Conservation (phyloP, 768 basidiomycete species). For the Phylloporus rhodoxanthus region DNA sequence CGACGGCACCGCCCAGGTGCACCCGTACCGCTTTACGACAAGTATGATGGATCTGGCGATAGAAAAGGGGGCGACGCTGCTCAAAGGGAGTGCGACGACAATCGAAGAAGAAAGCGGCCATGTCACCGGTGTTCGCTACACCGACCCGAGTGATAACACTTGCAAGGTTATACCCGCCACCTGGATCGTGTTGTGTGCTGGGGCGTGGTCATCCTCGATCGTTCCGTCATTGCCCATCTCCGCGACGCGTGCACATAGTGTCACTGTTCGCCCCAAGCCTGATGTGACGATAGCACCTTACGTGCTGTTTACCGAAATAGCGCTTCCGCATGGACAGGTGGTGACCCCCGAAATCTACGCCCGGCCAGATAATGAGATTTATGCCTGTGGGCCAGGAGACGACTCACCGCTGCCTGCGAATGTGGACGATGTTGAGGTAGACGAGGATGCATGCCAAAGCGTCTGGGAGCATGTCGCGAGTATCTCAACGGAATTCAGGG, state of each 20-base stretch:
- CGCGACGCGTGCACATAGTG: constrained; percentile 68
- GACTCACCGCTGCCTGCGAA: constrained; percentile 58
- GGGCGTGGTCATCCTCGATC: constrained; percentile 75
- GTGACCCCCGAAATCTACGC: constrained; percentile 68
- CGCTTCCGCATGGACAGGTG: constrained; percentile 26
- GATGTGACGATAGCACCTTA: constrained; percentile 56
- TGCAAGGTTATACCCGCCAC: constrained; percentile 47
- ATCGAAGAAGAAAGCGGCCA: constrained; percentile 39
- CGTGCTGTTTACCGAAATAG: constrained; percentile 78
- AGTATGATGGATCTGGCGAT: constrained; percentile 64
- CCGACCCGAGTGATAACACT: constrained; percentile 18
- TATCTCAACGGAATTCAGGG: constrained; percentile 52
- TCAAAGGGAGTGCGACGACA: constrained; percentile 41
- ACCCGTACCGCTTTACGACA: constrained; percentile 68
- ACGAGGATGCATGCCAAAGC: constrained; percentile 48
- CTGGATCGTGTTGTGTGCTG: constrained; percentile 73
- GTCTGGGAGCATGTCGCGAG: constrained; percentile 53
- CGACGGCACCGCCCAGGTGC: constrained; percentile 65
- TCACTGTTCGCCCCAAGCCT: constrained; percentile 51
- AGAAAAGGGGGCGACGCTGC: constrained; percentile 45
- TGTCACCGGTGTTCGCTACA: constrained; percentile 45
- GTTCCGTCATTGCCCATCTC: constrained; percentile 51
- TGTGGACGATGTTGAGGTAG: constrained; percentile 68
- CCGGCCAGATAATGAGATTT: constrained; percentile 62
- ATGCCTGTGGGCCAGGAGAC: constrained; percentile 78